Evolutionary conservation across 2,329 filamentous ascomycete genomes (phyloP).

Genomic region (Pseudophaeomoniella oleicola): DNA sequence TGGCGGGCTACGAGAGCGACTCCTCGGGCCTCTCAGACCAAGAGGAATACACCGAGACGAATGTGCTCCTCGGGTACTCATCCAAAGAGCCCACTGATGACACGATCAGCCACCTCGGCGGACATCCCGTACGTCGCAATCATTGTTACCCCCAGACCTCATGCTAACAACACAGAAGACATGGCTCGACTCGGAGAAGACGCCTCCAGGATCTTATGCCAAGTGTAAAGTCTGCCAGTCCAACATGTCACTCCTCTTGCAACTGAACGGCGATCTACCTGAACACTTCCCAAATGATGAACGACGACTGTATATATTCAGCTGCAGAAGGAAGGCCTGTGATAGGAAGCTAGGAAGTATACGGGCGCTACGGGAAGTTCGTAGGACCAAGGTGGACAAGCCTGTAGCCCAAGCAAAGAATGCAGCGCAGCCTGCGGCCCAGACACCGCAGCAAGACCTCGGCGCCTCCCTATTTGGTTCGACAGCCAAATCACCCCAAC

Average conservation of each 20-base stretch:
- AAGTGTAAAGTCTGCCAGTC: constrained; percentile 80
- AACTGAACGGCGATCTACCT: constrained; percentile 82
- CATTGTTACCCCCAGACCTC: constrained; percentile 1
- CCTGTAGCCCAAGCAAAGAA: constrained; percentile 12
- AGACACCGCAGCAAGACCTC: constrained; percentile 21
- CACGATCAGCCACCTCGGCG: constrained; percentile 74
- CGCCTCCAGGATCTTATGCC: constrained; percentile 62
- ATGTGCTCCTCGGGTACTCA: constrained; percentile 80
- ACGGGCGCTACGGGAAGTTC: constrained; percentile 56
- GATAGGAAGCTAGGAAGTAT: constrained; percentile 71
- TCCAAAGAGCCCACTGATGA: constrained; percentile 68
- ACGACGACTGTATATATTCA: constrained; percentile 73
- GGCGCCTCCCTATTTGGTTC: constrained; percentile 50
- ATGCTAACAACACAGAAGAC: constrained; percentile 36
- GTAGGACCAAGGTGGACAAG: constrained; percentile 26
- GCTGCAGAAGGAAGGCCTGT: constrained; percentile 64
- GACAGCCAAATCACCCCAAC: constrained; percentile 19
- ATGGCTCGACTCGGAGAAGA: constrained; percentile 62
- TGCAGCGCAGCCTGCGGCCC: constrained; percentile 7
- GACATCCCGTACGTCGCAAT: constrained; percentile 56
- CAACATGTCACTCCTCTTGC: constrained; percentile 69
- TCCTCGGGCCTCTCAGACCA: constrained; percentile 56
- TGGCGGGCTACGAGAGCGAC: constrained; percentile 77
- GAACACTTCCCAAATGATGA: constrained; percentile 78
- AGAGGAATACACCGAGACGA: constrained; percentile 47